Conservation (phyloP, 2,329 filamentous ascomycete species). For the Aspergillus flavus region DNA sequence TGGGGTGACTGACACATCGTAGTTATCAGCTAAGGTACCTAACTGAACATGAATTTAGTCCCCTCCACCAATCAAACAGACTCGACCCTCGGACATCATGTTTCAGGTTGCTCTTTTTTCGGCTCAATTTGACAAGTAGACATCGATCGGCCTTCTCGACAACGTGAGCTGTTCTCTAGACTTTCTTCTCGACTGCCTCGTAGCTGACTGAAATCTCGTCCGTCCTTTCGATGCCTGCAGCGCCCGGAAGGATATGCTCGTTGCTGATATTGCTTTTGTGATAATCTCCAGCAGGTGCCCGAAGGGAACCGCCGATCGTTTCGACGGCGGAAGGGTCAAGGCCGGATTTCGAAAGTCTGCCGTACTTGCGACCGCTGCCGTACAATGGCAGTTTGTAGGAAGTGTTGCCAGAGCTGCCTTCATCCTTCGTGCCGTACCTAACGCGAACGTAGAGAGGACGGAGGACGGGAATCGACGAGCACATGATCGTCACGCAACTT, state of each 20-base stretch:
- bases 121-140: not conserved
- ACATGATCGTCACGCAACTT: constrained; percentile 26
- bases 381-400: constrained; percentile 27
- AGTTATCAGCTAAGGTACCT: not conserved
- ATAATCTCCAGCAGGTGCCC: not conserved
- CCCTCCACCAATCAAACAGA: not conserved
- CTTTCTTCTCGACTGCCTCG: constrained; percentile 42
- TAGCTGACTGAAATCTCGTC: constrained; percentile 23
- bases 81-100: not conserved
- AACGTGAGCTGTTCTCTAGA: not conserved
- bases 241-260: constrained; percentile 22
- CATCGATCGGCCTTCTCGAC: not conserved
- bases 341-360: constrained; percentile 7
- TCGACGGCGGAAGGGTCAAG: not conserved
- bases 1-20: not conserved
- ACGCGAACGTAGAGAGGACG: constrained; percentile 21
- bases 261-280: constrained; percentile 16
- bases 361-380: constrained; percentile 17
- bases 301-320: not conserved
- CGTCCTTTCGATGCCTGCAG: constrained; percentile 24
- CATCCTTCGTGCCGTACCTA: constrained; percentile 20
- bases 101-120: not conserved
- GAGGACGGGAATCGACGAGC: constrained; percentile 25
- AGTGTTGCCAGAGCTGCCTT: constrained; percentile 15
- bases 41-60: not conserved